Evolutionary conservation across 2,329 filamentous ascomycete species (phyloP).

Genomic region (Monosporascus sp.): DNA sequence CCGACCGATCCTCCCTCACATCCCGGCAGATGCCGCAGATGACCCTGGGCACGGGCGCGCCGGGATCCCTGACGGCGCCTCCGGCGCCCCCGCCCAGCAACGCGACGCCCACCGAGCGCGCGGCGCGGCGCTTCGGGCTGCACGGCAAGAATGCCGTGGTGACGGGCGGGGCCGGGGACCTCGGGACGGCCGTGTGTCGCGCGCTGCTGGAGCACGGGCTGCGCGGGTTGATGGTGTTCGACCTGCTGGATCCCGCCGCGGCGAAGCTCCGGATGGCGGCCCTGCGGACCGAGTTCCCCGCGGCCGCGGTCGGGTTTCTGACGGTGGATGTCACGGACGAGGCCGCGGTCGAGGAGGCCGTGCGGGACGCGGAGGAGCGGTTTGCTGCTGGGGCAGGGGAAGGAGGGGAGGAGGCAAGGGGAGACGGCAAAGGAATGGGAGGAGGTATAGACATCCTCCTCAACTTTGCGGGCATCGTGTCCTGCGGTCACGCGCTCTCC

Average conservation of each 20-base stretch:
- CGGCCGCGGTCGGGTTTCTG: slow-evolving; percentile 42
- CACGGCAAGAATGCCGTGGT: slow-evolving; percentile 24
- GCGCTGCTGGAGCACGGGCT: slow-evolving; percentile 28
- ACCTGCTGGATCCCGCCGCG: slow-evolving; percentile 18
- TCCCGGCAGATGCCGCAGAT: slow-evolving; percentile 20
- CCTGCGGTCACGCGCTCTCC: slow-evolving; percentile 55
- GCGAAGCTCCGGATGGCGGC: slow-evolving; percentile 32
- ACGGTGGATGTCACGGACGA: slow-evolving; percentile 57
- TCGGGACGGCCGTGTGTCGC: slow-evolving; percentile 22
- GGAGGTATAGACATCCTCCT: slow-evolving; percentile 47
- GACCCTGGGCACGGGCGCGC: slow-evolving; percentile 16
- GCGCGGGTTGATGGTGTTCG: slow-evolving; percentile 26
- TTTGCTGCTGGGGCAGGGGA: slow-evolving; percentile 7
- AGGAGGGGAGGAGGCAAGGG: slow-evolving; percentile 26
- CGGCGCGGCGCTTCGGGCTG: slow-evolving; percentile 21
- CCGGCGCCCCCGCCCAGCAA: slow-evolving; percentile 17
- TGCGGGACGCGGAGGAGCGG: slow-evolving; percentile 18
- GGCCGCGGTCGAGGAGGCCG: slow-evolving; percentile 33
- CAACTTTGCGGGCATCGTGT: slow-evolving; percentile 66
- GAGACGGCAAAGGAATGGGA: slow-evolving; percentile 39
- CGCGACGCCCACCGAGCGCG: slow-evolving; percentile 14
- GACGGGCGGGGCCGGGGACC: slow-evolving; percentile 26
- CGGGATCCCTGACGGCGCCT: slow-evolving; percentile 17
- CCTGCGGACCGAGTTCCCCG: slow-evolving; percentile 50
- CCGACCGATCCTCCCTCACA: slow-evolving; percentile 19